Evolutionary conservation across 148 eudicot species (phyloP).

Genomic region (Fagopyrum esculentum): DNA sequence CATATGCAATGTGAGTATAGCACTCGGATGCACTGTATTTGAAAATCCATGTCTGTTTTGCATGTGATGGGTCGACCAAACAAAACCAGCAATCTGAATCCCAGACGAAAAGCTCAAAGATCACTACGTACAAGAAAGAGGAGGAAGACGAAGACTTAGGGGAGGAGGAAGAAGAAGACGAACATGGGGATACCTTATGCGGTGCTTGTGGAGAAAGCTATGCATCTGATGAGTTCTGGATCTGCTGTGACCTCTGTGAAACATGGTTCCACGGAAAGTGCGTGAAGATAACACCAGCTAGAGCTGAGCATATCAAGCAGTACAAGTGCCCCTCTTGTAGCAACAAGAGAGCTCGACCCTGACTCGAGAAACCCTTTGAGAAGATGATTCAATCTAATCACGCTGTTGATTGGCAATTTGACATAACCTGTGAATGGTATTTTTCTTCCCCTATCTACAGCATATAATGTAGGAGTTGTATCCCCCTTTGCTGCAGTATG

Average conservation of each 20-base stretch:
- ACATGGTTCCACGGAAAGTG: conserved; percentile 16
- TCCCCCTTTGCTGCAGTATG: neutral
- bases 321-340: conserved; percentile 18
- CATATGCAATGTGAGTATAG: neutral
- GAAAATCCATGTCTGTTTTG: neutral
- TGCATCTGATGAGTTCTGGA: conserved; percentile 15
- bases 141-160: conserved; percentile 9
- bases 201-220: conserved; percentile 17
- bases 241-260: conserved; percentile 17
- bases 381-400: neutral
- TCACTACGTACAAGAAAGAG: neutral
- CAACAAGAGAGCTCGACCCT: conserved; percentile 14
- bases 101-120: conserved; percentile 11
- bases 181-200: conserved; percentile 15
- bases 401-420: neutral
- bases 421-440: conserved; percentile 2
- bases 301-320: conserved; percentile 18
- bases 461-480: neutral
- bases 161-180: conserved; percentile 13
- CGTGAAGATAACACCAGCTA: conserved; percentile 17
- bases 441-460: neutral
- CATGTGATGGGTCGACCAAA: conserved; percentile 2
- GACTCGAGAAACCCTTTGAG: neutral
- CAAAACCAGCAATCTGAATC: neutral
- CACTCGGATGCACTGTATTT: neutral